phyloP scores from a whole-genome alignment of 495 filamentous ascomycete species.

The Podospora anserina region DNA sequence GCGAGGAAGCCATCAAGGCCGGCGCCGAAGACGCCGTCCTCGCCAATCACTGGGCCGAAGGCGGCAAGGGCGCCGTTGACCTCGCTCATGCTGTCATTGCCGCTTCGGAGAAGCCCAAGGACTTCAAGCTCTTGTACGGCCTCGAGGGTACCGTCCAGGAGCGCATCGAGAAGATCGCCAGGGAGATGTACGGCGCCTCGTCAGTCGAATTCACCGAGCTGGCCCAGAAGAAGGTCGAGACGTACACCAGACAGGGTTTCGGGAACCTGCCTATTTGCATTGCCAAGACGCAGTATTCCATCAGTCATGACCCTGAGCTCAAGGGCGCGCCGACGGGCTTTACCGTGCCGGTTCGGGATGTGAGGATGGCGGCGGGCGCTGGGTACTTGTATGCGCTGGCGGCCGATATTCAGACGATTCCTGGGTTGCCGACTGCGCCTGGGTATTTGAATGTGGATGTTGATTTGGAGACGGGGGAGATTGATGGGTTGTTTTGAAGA shows the following conservation, averaged over 20 bases:
- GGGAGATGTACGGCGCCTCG: constrained; percentile 88
- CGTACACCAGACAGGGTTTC: constrained; percentile 88
- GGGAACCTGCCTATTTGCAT: constrained; percentile 91
- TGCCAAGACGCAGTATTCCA: constrained; percentile 96
- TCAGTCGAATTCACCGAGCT: constrained; percentile 91
- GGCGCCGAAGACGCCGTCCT: constrained; percentile 91
- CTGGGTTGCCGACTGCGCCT: constrained; percentile 89
- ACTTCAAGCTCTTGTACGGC: constrained; percentile 85
- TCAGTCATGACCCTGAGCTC: constrained; percentile 87
- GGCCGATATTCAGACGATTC: constrained; percentile 97
- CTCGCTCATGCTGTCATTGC: constrained; percentile 84
- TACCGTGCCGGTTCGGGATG: constrained; percentile 91
- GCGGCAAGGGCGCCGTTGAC: constrained; percentile 85
- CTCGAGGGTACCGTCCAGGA: constrained; percentile 78
- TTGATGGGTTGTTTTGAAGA: constrained; percentile 85
- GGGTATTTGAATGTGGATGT: constrained; percentile 97
- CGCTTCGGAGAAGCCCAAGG: constrained; percentile 77
- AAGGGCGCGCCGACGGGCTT: constrained; percentile 98
- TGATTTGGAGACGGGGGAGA: constrained; percentile 88
- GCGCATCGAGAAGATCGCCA: constrained; percentile 87
- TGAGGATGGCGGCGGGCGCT: constrained; percentile 87
- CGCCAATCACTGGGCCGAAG: constrained; percentile 96
- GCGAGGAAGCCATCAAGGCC: constrained; percentile 86
- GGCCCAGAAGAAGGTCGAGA: constrained; percentile 93
- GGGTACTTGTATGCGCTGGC: constrained; percentile 94